Evolutionary conservation across 2,329 filamentous ascomycete genomes (phyloP).

Genomic region (Metarhizium rileyi): DNA sequence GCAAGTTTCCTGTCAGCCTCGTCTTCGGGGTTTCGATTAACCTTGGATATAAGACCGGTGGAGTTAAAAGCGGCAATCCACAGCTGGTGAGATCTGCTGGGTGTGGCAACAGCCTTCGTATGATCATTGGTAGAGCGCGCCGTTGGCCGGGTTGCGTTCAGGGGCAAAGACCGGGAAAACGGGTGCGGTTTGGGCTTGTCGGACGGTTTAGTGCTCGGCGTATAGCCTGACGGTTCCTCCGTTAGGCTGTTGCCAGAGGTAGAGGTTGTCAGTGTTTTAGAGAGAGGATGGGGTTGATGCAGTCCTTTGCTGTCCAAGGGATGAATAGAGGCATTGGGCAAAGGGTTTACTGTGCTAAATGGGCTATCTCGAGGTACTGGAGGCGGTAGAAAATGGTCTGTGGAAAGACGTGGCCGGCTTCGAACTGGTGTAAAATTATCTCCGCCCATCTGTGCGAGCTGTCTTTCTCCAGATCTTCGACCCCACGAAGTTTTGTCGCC

Average conservation of each 20-base stretch:
- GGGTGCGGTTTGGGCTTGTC: slow-evolving; percentile 21
- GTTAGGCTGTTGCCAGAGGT: slow-evolving; percentile 70
- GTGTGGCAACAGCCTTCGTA: slow-evolving; percentile 28
- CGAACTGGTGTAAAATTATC: slow-evolving; percentile 51
- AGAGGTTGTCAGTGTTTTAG: slow-evolving; percentile 76
- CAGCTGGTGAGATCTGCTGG: slow-evolving; percentile 47
- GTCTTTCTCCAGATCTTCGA: slow-evolving; percentile 46
- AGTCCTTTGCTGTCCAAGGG: slow-evolving; percentile 29
- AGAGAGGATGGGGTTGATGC: slow-evolving; percentile 69
- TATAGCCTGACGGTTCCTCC: slow-evolving; percentile 48
- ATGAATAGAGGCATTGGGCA: slow-evolving; percentile 45
- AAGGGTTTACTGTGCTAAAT: slow-evolving; percentile 45
- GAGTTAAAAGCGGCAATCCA: slow-evolving; percentile 83
- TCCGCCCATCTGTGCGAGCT: slow-evolving; percentile 37
- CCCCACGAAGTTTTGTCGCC: slow-evolving; percentile 58
- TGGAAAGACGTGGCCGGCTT: slow-evolving; percentile 62
- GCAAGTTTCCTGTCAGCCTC: slow-evolving; percentile 48
- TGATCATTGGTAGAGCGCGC: slow-evolving; percentile 20
- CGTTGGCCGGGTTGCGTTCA: slow-evolving; percentile 27
- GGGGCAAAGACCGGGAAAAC: slow-evolving; percentile 29
- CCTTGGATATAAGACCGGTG: slow-evolving; percentile 89
- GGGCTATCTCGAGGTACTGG: slow-evolving; percentile 51
- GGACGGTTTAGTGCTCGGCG: slow-evolving; percentile 17
- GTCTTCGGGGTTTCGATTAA: slow-evolving; percentile 74
- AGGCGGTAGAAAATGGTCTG: slow-evolving; percentile 67